phyloP scores from a whole-genome alignment of 257 asterid genomes.

The Linderniella brevidens region DNA sequence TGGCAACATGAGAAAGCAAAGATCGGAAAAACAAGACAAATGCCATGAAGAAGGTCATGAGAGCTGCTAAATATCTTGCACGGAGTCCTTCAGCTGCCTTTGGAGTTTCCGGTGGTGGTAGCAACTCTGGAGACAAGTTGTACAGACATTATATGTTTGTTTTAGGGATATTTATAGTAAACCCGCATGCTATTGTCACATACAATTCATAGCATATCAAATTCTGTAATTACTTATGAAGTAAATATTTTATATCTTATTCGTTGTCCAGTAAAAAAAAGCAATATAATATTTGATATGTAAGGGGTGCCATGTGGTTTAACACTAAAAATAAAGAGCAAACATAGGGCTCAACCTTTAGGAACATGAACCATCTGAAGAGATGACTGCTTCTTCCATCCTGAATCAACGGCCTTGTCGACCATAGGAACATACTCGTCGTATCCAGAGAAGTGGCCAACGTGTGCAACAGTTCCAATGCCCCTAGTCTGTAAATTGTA shows the following conservation, averaged over 20 bases:
- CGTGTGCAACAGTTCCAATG: constrained; percentile 39
- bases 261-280: no score
- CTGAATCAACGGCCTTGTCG: constrained; percentile 92
- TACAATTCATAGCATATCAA: no score
- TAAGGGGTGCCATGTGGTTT: neutral
- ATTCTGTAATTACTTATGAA: no score
- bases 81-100: constrained; percentile 43
- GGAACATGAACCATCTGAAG: constrained; percentile 31
- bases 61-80: constrained; percentile 37
- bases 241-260: no score
- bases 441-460: constrained; percentile 46
- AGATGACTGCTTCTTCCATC: constrained; percentile 56
- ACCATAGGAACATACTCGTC: constrained; percentile 99
- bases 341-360: constrained; percentile 30
- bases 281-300: neutral
- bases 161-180: no score
- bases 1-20: constrained; percentile 25
- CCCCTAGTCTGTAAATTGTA: constrained; percentile 50
- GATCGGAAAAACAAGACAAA: constrained; percentile 44
- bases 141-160: no score
- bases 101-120: constrained; percentile 21
- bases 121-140: constrained; percentile 21
- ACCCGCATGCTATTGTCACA: no score
- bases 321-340: constrained; percentile 4
- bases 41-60: constrained; percentile 61